Conservation (phyloP, 805 yeast species). For the Metschnikowia cerradonensis region DNA sequence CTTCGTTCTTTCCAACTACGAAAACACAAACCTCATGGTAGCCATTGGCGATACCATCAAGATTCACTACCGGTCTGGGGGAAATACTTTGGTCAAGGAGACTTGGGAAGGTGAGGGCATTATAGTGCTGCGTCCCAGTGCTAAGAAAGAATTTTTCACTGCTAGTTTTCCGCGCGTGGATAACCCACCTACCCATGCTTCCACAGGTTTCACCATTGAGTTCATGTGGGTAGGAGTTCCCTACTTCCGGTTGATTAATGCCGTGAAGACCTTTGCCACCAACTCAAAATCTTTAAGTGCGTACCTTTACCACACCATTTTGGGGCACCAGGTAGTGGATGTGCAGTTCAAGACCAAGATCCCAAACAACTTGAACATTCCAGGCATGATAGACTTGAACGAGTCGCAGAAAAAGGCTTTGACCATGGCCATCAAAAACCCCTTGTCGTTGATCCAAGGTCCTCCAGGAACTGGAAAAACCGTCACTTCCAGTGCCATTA, state of each 20-base stretch:
- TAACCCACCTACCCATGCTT: constrained; percentile 55
- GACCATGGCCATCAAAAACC: constrained; percentile 17
- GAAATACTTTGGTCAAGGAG: constrained; percentile 34
- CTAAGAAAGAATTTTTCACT: constrained; percentile 58
- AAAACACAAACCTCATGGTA: constrained; percentile 59
- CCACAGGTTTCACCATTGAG: constrained; percentile 73
- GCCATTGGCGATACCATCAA: constrained; percentile 84
- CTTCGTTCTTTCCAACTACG: constrained; percentile 65
- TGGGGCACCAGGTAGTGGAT: constrained; percentile 74
- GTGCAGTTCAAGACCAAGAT: constrained; percentile 57
- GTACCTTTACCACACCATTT: constrained; percentile 67
- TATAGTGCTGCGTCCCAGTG: constrained; percentile 66
- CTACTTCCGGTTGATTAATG: constrained; percentile 78
- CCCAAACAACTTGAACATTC: constrained; percentile 60
- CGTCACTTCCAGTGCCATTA: constrained; percentile 84
- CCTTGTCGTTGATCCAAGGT: constrained; percentile 52
- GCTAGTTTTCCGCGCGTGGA: constrained; percentile 52
- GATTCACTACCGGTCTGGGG: constrained; percentile 50
- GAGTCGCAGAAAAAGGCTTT: constrained; percentile 79
- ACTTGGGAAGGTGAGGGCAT: constrained; percentile 75
- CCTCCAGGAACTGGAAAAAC: constrained; percentile 95
- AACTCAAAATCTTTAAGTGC: constrained; percentile 66
- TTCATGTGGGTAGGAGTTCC: constrained; percentile 87
- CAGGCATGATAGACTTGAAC: constrained; percentile 62
- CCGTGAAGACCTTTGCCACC: constrained; percentile 68